A percentile compares a stretch with the other conserved stretches of the same genome.
phyloP scores from a whole-genome alignment of 441 rosid genomes.

The Breynia disticha region DNA sequence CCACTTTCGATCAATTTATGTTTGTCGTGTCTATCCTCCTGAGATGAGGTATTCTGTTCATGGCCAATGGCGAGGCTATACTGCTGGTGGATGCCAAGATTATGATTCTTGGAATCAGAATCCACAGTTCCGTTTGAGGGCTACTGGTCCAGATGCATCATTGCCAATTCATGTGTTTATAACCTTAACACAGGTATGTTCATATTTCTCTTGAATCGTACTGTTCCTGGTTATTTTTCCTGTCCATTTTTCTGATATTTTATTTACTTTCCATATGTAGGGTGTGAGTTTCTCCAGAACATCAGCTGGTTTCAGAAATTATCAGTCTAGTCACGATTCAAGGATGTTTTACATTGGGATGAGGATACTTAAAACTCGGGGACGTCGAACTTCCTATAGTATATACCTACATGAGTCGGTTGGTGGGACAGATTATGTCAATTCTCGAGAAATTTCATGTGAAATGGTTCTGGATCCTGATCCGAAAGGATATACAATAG shows the following conservation, averaged over 20 bases:
- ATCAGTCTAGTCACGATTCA: slow-evolving; percentile 95
- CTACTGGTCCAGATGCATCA: slow-evolving; percentile 86
- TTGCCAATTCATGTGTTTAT: slow-evolving; percentile 89
- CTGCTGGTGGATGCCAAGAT: slow-evolving; percentile 99
- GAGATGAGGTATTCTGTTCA: slow-evolving; percentile 99
- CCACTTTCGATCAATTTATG: slow-evolving; percentile 97
- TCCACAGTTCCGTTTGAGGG: slow-evolving; percentile 94
- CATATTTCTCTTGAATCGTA: neutral
- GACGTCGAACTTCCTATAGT: slow-evolving; percentile 91
- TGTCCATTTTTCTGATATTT: neutral
- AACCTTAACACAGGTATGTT: slow-evolving; percentile 87
- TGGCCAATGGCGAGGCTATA: slow-evolving; percentile 95
- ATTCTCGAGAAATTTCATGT: slow-evolving; percentile 98
- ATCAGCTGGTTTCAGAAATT: slow-evolving; percentile 89
- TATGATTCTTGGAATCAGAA: slow-evolving; percentile 98
- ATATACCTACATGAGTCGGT: slow-evolving; percentile 98
- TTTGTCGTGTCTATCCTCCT: slow-evolving; percentile 93
- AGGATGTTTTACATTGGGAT: slow-evolving; percentile 97
- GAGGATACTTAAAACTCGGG: slow-evolving; percentile 99
- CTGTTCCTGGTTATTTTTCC: neutral
- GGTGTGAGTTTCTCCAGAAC: slow-evolving; percentile 99
- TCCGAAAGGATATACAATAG: slow-evolving; percentile 98
- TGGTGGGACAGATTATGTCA: slow-evolving; percentile 99
- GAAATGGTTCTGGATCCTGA: slow-evolving; percentile 99
- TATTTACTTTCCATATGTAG: slow-evolving; percentile 28